Percentiles rank a stretch among this genome's conserved stretches.
These are phyloP conservation scores for Pyricularia sp. DNA, from an alignment of 2,329 filamentous ascomycete species.

Conservation along the genomic window DNA sequence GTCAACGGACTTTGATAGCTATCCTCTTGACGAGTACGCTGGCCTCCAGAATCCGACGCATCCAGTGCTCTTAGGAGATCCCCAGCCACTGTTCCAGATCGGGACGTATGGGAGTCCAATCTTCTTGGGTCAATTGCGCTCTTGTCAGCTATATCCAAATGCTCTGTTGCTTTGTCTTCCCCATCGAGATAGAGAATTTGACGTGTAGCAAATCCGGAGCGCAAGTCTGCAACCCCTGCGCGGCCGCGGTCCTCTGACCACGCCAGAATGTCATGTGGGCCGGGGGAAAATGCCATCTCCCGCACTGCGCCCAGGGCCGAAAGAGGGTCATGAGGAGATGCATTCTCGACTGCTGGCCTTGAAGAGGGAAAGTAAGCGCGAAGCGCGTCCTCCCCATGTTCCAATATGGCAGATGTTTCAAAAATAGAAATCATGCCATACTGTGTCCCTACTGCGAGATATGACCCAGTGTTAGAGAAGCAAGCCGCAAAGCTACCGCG, in stretches of 20 bases:
- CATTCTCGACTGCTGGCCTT: conserved; percentile 30
- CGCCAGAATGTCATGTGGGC: conserved; percentile 77
- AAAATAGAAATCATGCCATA: conserved; percentile 70
- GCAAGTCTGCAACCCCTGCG: conserved; percentile 60
- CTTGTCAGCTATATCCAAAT: conserved; percentile 42
- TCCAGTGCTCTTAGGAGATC: neutral
- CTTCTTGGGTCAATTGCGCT: conserved; percentile 40
- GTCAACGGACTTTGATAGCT: conserved; percentile 37
- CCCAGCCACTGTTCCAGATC: neutral
- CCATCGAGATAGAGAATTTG: conserved; percentile 56
- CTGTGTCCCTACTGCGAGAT: conserved; percentile 67
- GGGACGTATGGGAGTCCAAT: conserved; percentile 25
- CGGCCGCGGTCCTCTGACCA: conserved; percentile 84
- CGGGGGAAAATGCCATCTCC: conserved; percentile 84
- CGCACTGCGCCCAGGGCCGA: conserved; percentile 67
- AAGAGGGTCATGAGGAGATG: conserved; percentile 11
- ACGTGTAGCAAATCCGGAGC: conserved; percentile 50
- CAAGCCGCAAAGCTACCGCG: conserved; percentile 65
- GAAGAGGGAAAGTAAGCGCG: conserved; percentile 69
- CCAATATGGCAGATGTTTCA: conserved; percentile 37
- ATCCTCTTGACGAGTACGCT: conserved; percentile 12
- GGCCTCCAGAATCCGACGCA: neutral
- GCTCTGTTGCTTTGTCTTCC: conserved; percentile 38
- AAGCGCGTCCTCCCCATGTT: conserved; percentile 42
- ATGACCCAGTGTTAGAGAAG: conserved; percentile 58